Base-by-base conservation (phyloP, 371 early-diverging fungal species). In the Fennellomyces sp. region DNA sequence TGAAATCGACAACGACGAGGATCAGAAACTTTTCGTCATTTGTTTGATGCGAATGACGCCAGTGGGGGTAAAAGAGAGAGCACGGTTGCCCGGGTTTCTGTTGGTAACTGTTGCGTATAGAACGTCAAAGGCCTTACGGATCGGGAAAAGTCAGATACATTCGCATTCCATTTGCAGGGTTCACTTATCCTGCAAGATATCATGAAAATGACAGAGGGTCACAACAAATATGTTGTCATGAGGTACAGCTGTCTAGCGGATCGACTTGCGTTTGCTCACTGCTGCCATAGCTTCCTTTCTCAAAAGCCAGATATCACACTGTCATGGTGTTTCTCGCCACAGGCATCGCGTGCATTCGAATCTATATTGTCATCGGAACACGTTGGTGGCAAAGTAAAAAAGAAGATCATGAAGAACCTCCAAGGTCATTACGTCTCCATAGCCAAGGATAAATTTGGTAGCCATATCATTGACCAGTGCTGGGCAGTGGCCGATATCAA, bases 401-500 rank as follows among this genome's bases (percentile, higher is more conserved):
- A 87, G 60, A 85, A 86, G 72, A 72, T 92, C 11, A 56, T 91
- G 17, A 76, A 79, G 58, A 76, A 75, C 53, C 79, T 90, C 56
- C 52, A 73, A 17, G 84, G 83, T 6, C 71, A 76, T 49, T 89
- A 82, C 63, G 83, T 81, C 30, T 67, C 70, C 5, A 62, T 93
- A 39, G 88, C 91, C 3, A 64, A 75, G 50, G 91, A 94, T 64
- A 88, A 88, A 61, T 93, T 85, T 64, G 94, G 92, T 33, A 87
- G 90, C 35, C 91, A 89, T 57, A 73, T 93, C 13, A 82, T 94
- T 7, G 95, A 94, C 55, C 85, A 84, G 54, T 83, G 85, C 63
- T 94, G 91, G 90, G 73, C 75, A n/a, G 78, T 79, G 12, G 85
- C 91, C 5, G 91, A 91, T 52, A 83, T 94, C n/a, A 81, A 84